These are phyloP conservation scores for Teratosphaeria viscida DNA, from an alignment of 2,329 filamentous ascomycete species.

Conservation along the genomic window DNA sequence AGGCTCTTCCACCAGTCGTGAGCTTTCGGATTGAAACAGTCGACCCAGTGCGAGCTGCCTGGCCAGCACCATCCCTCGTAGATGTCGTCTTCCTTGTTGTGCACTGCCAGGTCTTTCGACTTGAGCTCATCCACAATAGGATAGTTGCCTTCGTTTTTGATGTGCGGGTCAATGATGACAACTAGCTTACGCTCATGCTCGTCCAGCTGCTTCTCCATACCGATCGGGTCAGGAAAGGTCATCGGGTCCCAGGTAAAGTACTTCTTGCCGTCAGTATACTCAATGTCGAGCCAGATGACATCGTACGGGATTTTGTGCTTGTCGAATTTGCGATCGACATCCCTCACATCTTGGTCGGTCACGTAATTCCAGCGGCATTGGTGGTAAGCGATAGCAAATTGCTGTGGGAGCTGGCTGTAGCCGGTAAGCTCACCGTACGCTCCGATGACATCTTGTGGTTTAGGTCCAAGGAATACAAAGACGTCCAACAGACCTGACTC, in stretches of 20 bases:
- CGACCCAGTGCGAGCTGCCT: constrained; percentile 90
- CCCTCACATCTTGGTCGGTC: constrained; percentile 90
- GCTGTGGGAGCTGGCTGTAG: constrained; percentile 79
- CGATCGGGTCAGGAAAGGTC: constrained; percentile 73
- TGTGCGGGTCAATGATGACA: constrained; percentile 91
- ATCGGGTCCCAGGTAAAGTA: constrained; percentile 96
- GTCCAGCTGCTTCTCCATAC: constrained; percentile 82
- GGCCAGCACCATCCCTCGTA: constrained; percentile 99
- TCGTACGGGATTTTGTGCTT: constrained; percentile 94
- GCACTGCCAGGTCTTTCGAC: constrained; percentile 70
- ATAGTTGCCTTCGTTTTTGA: constrained; percentile 83
- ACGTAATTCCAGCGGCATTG: constrained; percentile 99
- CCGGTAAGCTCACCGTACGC: constrained; percentile 85
- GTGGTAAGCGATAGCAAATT: constrained; percentile 87
- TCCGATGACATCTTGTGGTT: constrained; percentile 68
- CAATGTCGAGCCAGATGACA: constrained; percentile 97
- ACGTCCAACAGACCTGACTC: constrained; percentile 82
- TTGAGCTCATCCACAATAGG: constrained; percentile 69
- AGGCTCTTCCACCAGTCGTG: constrained; percentile 83
- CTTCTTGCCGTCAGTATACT: constrained; percentile 93
- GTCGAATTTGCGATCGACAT: constrained; percentile 93
- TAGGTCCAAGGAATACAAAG: constrained; percentile 88
- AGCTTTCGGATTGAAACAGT: constrained; percentile 88
- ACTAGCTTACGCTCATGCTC: constrained; percentile 81
- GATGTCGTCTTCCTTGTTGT: constrained; percentile 78